These are phyloP conservation scores for Tricholoma furcatifolium DNA, from an alignment of 768 basidiomycete genomes.

Conservation along the genomic window DNA sequence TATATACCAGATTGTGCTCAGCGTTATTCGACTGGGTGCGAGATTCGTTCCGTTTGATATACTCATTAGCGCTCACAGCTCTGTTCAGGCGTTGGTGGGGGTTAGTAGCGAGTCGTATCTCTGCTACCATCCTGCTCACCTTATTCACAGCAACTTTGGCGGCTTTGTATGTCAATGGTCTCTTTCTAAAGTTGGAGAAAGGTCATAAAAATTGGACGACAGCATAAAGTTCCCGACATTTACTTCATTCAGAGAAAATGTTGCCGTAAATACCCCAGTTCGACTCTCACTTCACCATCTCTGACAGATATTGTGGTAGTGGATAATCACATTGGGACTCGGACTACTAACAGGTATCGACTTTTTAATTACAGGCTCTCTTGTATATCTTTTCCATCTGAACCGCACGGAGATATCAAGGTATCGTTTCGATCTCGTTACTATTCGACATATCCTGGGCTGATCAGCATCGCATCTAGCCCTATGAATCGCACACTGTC, in stretches of 20 bases:
- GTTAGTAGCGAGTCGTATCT: background rate
- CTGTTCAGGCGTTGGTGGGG: background rate
- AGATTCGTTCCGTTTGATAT: background rate
- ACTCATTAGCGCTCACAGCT: background rate
- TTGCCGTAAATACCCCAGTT: background rate
- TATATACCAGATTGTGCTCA: background rate
- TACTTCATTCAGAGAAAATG: conserved; percentile 3
- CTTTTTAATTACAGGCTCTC: conserved; percentile 2
- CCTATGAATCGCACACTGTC: conserved; percentile 2
- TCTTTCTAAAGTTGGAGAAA: too few species aligned
- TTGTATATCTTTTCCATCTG: conserved; percentile 3
- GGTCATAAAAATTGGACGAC: background rate
- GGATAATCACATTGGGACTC: conserved; percentile 7
- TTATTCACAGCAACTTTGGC: background rate
- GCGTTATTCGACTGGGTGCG: background rate
- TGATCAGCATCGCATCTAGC: background rate
- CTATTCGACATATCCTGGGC: background rate
- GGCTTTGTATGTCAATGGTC: background rate
- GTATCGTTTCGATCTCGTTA: background rate
- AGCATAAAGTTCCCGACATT: background rate
- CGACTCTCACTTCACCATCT: background rate
- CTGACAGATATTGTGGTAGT: background rate
- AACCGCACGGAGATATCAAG: conserved; percentile 8
- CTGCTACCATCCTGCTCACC: background rate
- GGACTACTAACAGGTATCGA: conserved; percentile 3